Conservation (phyloP, 2,329 filamentous ascomycete genomes). For the Fusarium anguioides region DNA sequence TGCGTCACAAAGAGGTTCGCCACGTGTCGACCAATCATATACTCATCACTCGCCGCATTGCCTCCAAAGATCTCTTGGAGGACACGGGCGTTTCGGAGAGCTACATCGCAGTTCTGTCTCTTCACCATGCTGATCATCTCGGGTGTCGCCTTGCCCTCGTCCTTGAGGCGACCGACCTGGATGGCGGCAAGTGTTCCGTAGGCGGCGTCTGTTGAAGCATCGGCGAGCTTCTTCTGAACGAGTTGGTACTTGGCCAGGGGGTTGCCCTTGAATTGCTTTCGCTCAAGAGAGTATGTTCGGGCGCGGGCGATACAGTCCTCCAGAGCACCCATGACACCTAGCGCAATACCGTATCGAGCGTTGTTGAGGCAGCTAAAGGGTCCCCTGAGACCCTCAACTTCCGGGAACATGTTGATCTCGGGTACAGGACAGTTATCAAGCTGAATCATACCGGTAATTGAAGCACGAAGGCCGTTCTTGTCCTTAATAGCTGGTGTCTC, state of each 20-base stretch:
- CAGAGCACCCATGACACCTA: conserved; percentile 91
- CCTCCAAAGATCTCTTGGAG: conserved; percentile 97
- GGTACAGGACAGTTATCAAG: conserved; percentile 91
- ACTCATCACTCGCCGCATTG: conserved; percentile 98
- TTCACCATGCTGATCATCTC: conserved; percentile 99
- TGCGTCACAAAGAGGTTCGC: conserved; percentile 97
- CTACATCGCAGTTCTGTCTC: conserved; percentile 95
- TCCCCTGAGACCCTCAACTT: conserved; percentile 85
- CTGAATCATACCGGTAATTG: conserved; percentile 97
- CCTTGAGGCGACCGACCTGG: conserved; percentile 93
- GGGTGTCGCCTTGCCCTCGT: conserved; percentile 85
- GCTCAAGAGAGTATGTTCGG: conserved; percentile 87
- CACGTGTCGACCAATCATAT: conserved; percentile 93
- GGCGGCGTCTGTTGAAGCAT: conserved; percentile 89
- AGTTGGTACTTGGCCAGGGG: conserved; percentile 96
- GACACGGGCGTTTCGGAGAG: conserved; percentile 79
- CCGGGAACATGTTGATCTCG: conserved; percentile 92
- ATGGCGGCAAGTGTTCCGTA: conserved; percentile 90
- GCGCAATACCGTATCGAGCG: conserved; percentile 91
- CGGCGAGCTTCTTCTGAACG: conserved; percentile 96
- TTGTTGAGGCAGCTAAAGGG: conserved; percentile 96
- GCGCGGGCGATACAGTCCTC: conserved; percentile 90
- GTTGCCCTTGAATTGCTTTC: conserved; percentile 96
- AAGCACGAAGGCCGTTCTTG: conserved; percentile 93
- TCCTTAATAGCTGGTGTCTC: conserved; percentile 93